Base-by-base conservation (phyloP, 1,139 yeast genomes). In the Pneumocystis wakefieldiae region DNA sequence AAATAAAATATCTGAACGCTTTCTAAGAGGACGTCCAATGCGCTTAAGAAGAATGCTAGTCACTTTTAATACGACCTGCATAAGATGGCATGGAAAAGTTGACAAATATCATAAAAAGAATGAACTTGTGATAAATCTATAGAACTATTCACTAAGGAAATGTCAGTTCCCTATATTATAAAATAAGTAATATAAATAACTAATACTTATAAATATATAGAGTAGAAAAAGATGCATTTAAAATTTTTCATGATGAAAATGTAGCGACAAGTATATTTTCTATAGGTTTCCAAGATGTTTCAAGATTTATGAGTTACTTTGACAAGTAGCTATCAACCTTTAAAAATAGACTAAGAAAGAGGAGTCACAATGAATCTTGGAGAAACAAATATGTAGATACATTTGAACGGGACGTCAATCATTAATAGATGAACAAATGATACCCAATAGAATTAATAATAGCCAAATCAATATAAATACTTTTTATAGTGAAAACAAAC, bases 151-250 rank as follows among this genome's bases (percentile, higher is more conserved):
- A 61, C 65, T 62, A 66, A 70, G 63, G 71, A 70, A 37, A 73
- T 62, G 60, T 72, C 70, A 5, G 74, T 71, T 29, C 67, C 67
- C 12, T 73, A 69, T 64, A 67, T 70, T 59, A 72, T 68, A 58
- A 64, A 64, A 57, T 67, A 15, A 68, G 62, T 62, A 32, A 73
- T 73, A 10, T 72, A 67, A 35, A 64, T 12, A 19, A 19, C 28
- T 32, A 32, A 57, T 6, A 14, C 19, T 10, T 4, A 10, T 24
- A 10, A 24, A 39, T 24, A 37, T 4, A 57, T 57, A 57, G 7
- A 57, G 14, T 57, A 39, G 6, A 39, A 39, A 57, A 57, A 1
- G 32, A 37, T 39, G n/a, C 60, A 60, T 72, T 73, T 28, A 71
- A 63, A 2, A 67, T 67, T 12, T 65, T 68, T 1, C 70, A 68